These are phyloP conservation scores for Chenopodium berlandieri DNA, from an alignment of 148 eudicot species.

Conservation along the genomic window DNA sequence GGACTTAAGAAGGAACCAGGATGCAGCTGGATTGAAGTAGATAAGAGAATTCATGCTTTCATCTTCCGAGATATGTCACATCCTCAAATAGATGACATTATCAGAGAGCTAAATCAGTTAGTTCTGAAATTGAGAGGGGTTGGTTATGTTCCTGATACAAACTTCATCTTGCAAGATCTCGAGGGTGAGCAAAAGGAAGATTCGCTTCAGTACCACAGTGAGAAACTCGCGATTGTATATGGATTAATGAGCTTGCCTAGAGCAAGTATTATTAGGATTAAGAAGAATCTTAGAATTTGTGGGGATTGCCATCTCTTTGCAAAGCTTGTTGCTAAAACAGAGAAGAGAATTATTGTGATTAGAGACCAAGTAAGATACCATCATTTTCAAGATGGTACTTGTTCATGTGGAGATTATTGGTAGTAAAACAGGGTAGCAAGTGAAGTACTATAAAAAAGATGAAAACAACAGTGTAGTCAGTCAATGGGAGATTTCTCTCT, in stretches of 20 bases:
- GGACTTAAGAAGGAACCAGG: conserved; percentile 51
- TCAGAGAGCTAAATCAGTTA: conserved; percentile 30
- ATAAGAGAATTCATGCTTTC: conserved; percentile 42
- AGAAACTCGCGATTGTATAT: conserved; percentile 46
- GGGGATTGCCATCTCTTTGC: conserved; percentile 52
- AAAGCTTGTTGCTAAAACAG: conserved; percentile 38
- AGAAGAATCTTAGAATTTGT: conserved; percentile 47
- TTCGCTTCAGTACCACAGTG: conserved; percentile 46
- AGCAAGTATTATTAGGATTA: conserved; percentile 31
- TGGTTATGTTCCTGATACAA: conserved; percentile 48
- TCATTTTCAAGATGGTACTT: conserved; percentile 42
- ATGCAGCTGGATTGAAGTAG: conserved; percentile 55
- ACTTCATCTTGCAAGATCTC: conserved; percentile 44
- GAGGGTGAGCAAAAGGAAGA: conserved; percentile 53
- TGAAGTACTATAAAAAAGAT: background rate
- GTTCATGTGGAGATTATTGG: conserved; percentile 52
- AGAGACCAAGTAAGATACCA: conserved; percentile 49
- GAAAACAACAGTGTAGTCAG: background rate
- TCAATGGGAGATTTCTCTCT: background rate
- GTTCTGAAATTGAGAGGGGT: conserved; percentile 33
- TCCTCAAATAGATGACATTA: conserved; percentile 35
- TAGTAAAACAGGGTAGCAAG: background rate
- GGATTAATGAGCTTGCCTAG: conserved; percentile 40
- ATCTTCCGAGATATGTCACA: conserved; percentile 39
- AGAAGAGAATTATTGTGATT: conserved; percentile 36